These are phyloP conservation scores for Uromyces viciae-fabae DNA, from an alignment of 1,284 basidiomycete genomes.

Conservation along the genomic window DNA sequence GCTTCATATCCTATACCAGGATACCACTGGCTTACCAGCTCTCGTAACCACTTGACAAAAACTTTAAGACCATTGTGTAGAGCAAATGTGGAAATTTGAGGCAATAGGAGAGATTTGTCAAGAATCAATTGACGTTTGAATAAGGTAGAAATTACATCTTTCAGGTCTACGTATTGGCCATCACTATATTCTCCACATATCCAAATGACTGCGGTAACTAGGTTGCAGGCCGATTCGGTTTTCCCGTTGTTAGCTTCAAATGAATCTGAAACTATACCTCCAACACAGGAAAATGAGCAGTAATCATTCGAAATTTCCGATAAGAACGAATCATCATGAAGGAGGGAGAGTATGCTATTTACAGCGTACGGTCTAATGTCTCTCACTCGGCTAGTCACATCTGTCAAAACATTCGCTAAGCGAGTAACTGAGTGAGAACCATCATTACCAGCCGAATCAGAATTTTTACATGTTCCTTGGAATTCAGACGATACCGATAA, in stretches of 20 bases:
- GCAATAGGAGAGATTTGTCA: slow-evolving; percentile 6
- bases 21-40: slow-evolving; percentile 14
- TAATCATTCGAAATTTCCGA: slow-evolving; percentile 48
- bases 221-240: slow-evolving; percentile 58
- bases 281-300: slow-evolving; percentile 46
- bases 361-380: slow-evolving; percentile 74
- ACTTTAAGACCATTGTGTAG: slow-evolving; percentile 46
- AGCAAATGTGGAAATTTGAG: slow-evolving; percentile 18
- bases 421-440: slow-evolving; percentile 52
- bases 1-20: neutral
- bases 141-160: slow-evolving; percentile 59
- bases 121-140: slow-evolving; percentile 53
- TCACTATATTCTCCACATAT: slow-evolving; percentile 87
- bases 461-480: neutral
- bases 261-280: slow-evolving; percentile 56
- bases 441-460: neutral
- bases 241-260: slow-evolving; percentile 62
- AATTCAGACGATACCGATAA: slow-evolving; percentile 56
- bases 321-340: slow-evolving; percentile 72
- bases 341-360: slow-evolving; percentile 70
- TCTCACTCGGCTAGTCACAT: slow-evolving; percentile 76
- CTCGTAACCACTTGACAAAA: slow-evolving; percentile 43
- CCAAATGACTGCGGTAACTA: slow-evolving; percentile 88
- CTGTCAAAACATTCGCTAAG: slow-evolving; percentile 77
- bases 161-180: slow-evolving; percentile 49